Conservation (phyloP, 768 basidiomycete genomes). For the Butyriboletus loyo region DNA sequence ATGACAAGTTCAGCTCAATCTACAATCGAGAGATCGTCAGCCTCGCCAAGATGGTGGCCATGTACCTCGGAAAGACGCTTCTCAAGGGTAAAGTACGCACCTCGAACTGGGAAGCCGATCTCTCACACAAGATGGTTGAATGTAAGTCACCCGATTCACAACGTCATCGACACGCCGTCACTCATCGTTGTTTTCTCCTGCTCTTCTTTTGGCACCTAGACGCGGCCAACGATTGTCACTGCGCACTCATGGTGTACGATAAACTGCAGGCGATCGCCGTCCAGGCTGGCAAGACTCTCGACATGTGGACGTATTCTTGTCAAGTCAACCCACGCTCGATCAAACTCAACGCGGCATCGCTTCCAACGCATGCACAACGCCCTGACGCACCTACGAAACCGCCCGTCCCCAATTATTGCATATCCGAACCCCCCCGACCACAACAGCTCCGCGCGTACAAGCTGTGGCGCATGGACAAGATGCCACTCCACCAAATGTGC, state of each 20-base stretch:
- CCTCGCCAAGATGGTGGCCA: slow-evolving; percentile 42
- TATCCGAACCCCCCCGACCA: slow-evolving; percentile 29
- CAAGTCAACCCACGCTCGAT: slow-evolving; percentile 21
- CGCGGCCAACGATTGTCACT: slow-evolving; percentile 52
- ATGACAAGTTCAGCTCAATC: slow-evolving; percentile 31
- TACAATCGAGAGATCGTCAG: slow-evolving; percentile 41
- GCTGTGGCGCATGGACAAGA: slow-evolving; percentile 39
- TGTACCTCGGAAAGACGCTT: slow-evolving; percentile 38
- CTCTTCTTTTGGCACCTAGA: slow-evolving; percentile 31
- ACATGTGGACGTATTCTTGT: slow-evolving; percentile 22
- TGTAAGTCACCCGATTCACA: slow-evolving; percentile 28
- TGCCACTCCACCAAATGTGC: slow-evolving; percentile 40
- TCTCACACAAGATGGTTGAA: slow-evolving; percentile 37
- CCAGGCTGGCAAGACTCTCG: slow-evolving; percentile 16
- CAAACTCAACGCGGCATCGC: neutral
- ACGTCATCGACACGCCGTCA: neutral
- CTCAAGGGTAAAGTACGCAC: slow-evolving; percentile 45
- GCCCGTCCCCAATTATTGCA: slow-evolving; percentile 22
- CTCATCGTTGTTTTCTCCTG: neutral
- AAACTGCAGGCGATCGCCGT: slow-evolving; percentile 34
- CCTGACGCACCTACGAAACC: neutral
- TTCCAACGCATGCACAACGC: neutral
- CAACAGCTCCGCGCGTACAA: slow-evolving; percentile 45
- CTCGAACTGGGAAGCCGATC: slow-evolving; percentile 43
- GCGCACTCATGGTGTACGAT: slow-evolving; percentile 43